These are phyloP conservation scores for Tricholoma hemisulphureum DNA, from an alignment of 768 basidiomycete species.

Conservation along the genomic window DNA sequence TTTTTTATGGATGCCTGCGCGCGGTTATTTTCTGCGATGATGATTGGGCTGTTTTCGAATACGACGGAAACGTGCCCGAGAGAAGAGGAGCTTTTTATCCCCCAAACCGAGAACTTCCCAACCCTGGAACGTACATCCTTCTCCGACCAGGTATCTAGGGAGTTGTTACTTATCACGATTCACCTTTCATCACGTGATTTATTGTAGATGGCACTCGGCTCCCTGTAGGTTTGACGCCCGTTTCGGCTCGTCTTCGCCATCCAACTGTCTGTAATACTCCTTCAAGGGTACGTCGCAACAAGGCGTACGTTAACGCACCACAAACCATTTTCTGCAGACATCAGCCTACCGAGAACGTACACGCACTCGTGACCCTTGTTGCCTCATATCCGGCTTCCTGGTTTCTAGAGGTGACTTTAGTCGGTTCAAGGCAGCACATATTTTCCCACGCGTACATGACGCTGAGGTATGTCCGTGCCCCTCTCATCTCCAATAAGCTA, in stretches of 20 bases:
- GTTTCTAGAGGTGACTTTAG: conserved; percentile 3
- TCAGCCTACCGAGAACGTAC: conserved; percentile 9
- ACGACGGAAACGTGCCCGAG: conserved; percentile 2
- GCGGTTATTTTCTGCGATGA: conserved; percentile 7
- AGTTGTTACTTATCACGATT: conserved; percentile 6
- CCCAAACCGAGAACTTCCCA: conserved; percentile 4
- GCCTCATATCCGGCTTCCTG: conserved; percentile 16
- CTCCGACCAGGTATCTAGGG: conserved; percentile 1
- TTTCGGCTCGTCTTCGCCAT: conserved; percentile 6
- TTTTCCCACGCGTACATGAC: conserved; percentile 27
- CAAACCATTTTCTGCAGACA: conserved; percentile 8
- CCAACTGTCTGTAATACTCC: conserved; percentile 11
- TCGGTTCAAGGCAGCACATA: conserved; percentile 18
- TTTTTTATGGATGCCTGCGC: conserved; percentile 15
- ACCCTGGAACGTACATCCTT: conserved; percentile 8
- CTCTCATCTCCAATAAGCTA: conserved; percentile 1
- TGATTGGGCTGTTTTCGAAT: conserved; percentile 14
- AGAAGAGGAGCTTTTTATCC: conserved; percentile 2
- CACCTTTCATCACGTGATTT: conserved; percentile 6
- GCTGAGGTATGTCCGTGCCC: conserved; percentile 18
- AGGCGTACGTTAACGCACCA: not conserved
- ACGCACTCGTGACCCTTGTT: conserved; percentile 13
- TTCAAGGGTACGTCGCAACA: conserved; percentile 4
- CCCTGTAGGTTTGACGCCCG: conserved; percentile 5
- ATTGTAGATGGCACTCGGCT: conserved; percentile 4